Conservation (phyloP, 805 yeast species). For the Grigorovia humatica region DNA sequence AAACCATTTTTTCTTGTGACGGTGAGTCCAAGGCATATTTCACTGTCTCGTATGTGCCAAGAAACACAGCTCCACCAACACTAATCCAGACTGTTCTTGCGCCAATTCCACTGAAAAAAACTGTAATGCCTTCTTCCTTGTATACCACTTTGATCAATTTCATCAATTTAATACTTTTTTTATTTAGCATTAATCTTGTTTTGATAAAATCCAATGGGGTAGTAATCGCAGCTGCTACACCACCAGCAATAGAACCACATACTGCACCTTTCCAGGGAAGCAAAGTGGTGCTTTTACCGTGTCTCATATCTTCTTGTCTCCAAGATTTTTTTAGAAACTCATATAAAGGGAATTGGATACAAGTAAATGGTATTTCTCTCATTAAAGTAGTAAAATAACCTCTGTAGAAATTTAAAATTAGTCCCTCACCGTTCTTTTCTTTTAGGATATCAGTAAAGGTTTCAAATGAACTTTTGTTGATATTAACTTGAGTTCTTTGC, state of each 20-base stretch:
- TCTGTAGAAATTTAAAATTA: slow-evolving; percentile 67
- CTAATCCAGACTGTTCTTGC: slow-evolving; percentile 97
- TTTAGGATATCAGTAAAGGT: slow-evolving; percentile 54
- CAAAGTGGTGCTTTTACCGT: slow-evolving; percentile 10
- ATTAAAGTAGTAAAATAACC: slow-evolving; percentile 90
- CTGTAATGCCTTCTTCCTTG: slow-evolving; percentile 63
- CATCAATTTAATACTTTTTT: slow-evolving; percentile 35
- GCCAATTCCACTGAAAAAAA: slow-evolving; percentile 77
- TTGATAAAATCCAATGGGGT: slow-evolving; percentile 74
- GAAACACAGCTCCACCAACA: slow-evolving; percentile 95
- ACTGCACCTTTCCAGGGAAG: slow-evolving; percentile 70
- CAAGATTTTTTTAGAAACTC: slow-evolving; percentile 64
- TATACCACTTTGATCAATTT: slow-evolving; percentile 42
- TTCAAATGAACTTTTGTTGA: slow-evolving; percentile 43
- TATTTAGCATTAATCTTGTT: slow-evolving; percentile 74
- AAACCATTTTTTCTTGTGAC: not conserved
- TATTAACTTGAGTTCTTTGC: slow-evolving; percentile 81
- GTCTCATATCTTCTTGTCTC: slow-evolving; percentile 33
- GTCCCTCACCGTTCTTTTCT: slow-evolving; percentile 70
- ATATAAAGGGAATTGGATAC: slow-evolving; percentile 90
- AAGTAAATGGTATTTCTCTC: slow-evolving; percentile 94
- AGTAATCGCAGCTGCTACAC: slow-evolving; percentile 69
- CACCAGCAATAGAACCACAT: slow-evolving; percentile 78
- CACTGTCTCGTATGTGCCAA: slow-evolving; percentile 74
- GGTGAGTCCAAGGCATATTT: not conserved